Percentiles rank a stretch among this genome's conserved stretches.
These are phyloP conservation scores for Hyaloraphidium curvatum DNA, from an alignment of 192 early-diverging fungal genomes.

Conservation along the genomic window DNA sequence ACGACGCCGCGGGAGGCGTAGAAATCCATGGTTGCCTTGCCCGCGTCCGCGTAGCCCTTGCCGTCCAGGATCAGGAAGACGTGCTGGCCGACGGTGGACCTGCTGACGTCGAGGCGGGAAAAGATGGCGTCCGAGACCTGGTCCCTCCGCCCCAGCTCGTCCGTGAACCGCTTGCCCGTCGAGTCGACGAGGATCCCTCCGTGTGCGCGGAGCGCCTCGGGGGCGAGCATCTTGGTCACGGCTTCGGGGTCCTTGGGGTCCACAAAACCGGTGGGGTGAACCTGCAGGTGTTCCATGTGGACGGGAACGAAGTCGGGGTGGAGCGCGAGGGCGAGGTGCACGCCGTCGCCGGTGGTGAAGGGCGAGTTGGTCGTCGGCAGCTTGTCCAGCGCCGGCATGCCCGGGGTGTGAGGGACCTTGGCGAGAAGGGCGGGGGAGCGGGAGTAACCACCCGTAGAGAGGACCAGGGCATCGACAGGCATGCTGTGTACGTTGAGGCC, in stretches of 20 bases:
- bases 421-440: too few relatives aligned
- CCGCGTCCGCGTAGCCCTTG: background rate
- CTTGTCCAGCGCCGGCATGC: background rate
- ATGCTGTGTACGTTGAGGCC: too few relatives aligned
- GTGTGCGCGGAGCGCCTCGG: constrained; percentile 6
- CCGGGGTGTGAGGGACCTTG: background rate
- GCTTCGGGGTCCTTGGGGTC: constrained; percentile 3
- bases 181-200: constrained; percentile 5
- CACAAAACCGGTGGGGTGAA: constrained; percentile 5
- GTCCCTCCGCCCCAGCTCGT: constrained; percentile 3
- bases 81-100: background rate
- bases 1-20: background rate
- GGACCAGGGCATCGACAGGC: too few relatives aligned
- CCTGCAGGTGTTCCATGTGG: background rate
- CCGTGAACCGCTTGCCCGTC: constrained; percentile 5
- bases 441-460: too few relatives aligned
- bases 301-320: background rate
- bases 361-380: background rate
- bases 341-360: background rate
- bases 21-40: background rate
- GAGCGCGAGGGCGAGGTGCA: background rate
- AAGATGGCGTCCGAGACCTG: background rate
- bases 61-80: background rate
- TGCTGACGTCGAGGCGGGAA: too few relatives aligned
- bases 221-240: constrained; percentile 5